Evolutionary conservation across 1,284 basidiomycete genomes (phyloP).

Genomic region (Ganoderma sinense): DNA sequence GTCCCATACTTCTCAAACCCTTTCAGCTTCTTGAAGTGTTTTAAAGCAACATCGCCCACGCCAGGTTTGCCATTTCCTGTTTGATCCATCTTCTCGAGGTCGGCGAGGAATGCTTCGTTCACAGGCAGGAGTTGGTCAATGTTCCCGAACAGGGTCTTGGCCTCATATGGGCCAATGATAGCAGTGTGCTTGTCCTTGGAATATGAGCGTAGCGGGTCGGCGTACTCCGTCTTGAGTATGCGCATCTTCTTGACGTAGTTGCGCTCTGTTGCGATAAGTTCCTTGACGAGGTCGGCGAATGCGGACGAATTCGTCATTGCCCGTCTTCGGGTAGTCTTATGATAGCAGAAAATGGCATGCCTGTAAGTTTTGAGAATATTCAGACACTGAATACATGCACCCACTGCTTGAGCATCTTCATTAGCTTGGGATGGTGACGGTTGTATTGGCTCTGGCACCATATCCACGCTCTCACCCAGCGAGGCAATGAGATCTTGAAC

Average conservation of each 20-base stretch:
- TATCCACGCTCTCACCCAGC: constrained; percentile 68
- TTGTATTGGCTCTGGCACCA: constrained; percentile 37
- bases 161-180: constrained; percentile 90
- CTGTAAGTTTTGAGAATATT: background rate
- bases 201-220: constrained; percentile 89
- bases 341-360: background rate
- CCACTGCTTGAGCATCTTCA: constrained; percentile 20
- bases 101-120: constrained; percentile 86
- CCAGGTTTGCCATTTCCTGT: constrained; percentile 69
- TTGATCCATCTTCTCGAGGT: constrained; percentile 71
- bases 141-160: constrained; percentile 93
- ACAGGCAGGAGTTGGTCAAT: constrained; percentile 89
- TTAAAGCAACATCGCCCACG: constrained; percentile 87
- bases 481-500: constrained; percentile 82
- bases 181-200: constrained; percentile 85
- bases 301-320: constrained; percentile 68
- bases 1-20: constrained; percentile 93
- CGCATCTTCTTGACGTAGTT: constrained; percentile 80
- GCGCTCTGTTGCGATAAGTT: constrained; percentile 80
- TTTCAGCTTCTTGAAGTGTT: constrained; percentile 82
- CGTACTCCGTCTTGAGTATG: constrained; percentile 84
- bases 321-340: constrained; percentile 52
- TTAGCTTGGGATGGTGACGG: constrained; percentile 20
- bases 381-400: constrained; percentile 13
- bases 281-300: constrained; percentile 74